Evolutionary conservation across 306 rosid species (phyloP).

Genomic region (Glycine soja): DNA sequence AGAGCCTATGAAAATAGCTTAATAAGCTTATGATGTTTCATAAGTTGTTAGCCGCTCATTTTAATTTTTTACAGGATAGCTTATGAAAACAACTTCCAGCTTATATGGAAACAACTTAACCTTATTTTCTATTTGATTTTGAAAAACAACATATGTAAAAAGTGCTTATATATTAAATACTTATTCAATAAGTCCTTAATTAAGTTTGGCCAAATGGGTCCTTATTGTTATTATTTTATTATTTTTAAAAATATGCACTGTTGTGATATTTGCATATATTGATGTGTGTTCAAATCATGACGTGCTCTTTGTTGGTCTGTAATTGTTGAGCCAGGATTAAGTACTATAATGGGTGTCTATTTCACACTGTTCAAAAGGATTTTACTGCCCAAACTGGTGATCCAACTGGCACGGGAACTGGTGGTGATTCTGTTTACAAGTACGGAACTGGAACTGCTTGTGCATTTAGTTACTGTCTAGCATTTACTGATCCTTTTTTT

Average conservation of each 20-base stretch:
- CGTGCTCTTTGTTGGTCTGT: constrained; percentile 23
- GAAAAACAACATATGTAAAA: neutral
- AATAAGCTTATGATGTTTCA: neutral
- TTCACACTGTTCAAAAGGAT: constrained; percentile 90
- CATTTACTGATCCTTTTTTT: neutral
- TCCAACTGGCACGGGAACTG: constrained; percentile 81
- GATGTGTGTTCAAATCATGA: neutral
- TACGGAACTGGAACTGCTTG: constrained; percentile 38
- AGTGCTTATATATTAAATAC: neutral
- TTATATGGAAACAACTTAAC: neutral
- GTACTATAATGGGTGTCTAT: constrained; percentile 85
- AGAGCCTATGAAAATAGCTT: too few relatives aligned
- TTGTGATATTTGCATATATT: neutral
- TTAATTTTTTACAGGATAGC: neutral
- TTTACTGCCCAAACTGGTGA: constrained; percentile 97
- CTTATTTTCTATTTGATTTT: neutral
- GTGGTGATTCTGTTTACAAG: constrained; percentile 87
- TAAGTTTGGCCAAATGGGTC: neutral
- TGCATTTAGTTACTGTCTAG: neutral
- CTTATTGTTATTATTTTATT: neutral
- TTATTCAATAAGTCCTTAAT: neutral
- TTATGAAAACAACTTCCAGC: neutral
- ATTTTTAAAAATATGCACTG: neutral
- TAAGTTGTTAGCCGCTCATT: neutral
- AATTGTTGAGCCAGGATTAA: constrained; percentile 64